Percentiles rank a stretch among this genome's conserved stretches.
Evolutionary conservation across 129 eudicot species (phyloP).

Genomic region (Deinandra increscens): DNA sequence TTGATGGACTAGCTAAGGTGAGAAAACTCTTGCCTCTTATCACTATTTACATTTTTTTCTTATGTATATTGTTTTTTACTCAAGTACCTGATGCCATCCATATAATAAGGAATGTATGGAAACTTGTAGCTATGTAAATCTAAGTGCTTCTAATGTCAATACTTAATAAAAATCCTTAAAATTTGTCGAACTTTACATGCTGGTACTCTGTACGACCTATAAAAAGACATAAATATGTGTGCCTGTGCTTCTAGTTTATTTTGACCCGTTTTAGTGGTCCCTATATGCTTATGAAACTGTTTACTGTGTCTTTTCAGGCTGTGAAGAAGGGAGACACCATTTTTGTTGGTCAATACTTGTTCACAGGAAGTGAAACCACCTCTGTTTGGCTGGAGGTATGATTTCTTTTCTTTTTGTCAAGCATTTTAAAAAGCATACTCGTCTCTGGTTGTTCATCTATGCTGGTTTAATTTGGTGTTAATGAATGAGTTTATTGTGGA

Average conservation of each 20-base stretch:
- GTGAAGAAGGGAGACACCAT: slow-evolving; percentile 95
- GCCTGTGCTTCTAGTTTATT: not conserved
- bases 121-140: not conserved
- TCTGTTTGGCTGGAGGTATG: slow-evolving; percentile 97
- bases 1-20: slow-evolving; percentile 81
- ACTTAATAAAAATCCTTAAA: too few species aligned
- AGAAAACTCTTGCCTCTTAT: slow-evolving; percentile 3
- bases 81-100: not conserved
- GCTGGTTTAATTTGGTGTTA: not conserved
- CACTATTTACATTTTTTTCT: not conserved
- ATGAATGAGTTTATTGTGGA: not conserved
- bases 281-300: slow-evolving; percentile 18
- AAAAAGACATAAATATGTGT: not conserved
- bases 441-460: not conserved
- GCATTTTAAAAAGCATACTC: not conserved
- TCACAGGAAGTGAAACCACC: slow-evolving; percentile 97
- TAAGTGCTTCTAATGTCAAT: not conserved
- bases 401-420: not conserved
- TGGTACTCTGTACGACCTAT: slow-evolving; percentile 1
- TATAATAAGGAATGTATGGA: not conserved
- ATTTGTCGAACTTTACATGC: not conserved
- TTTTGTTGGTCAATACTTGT: slow-evolving; percentile 87
- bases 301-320: slow-evolving; percentile 52
- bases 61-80: not conserved
- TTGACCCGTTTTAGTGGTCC: not conserved